Evolutionary conservation across 768 basidiomycete genomes (phyloP).

Genomic region (Pluteus cervinus): DNA sequence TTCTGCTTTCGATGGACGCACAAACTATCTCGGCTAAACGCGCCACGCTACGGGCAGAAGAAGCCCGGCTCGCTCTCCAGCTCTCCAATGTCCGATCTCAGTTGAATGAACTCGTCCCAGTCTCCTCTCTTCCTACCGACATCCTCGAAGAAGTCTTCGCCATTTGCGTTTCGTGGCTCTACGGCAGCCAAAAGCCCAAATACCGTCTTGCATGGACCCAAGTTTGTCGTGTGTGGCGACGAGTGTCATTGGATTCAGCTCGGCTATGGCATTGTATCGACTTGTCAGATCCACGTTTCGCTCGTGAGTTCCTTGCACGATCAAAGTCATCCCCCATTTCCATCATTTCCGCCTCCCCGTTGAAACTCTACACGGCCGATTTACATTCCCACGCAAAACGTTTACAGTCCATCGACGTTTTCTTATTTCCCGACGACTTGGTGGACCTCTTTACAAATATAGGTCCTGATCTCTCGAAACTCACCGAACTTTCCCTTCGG

Average conservation of each 20-base stretch:
- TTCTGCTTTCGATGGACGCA: constrained; percentile 2
- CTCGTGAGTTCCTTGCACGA: constrained; percentile 28
- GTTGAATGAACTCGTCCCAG: constrained; percentile 21
- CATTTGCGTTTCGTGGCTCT: constrained; percentile 31
- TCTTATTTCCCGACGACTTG: constrained; percentile 30
- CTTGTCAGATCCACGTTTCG: constrained; percentile 25
- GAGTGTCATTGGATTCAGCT: constrained; percentile 25
- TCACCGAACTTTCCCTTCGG: constrained; percentile 28
- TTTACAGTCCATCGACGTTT: constrained; percentile 28
- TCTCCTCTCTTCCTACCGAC: constrained; percentile 31
- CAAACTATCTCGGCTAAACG: too few species aligned
- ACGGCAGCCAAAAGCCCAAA: constrained; percentile 18
- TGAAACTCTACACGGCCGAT: constrained; percentile 18
- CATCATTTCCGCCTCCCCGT: constrained; percentile 23
- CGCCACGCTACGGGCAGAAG: constrained; percentile 17
- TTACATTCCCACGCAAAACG: constrained; percentile 22
- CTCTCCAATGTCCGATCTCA: constrained; percentile 19
- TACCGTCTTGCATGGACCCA: constrained; percentile 34
- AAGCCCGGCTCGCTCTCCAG: constrained; percentile 19
- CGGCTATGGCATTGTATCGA: constrained; percentile 36
- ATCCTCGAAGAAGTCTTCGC: constrained; percentile 34
- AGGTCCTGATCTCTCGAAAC: constrained; percentile 17
- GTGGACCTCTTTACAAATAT: constrained; percentile 20
- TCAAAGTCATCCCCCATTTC: constrained; percentile 29
- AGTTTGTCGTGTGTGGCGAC: constrained; percentile 33